Evolutionary conservation across 1,284 basidiomycete genomes (phyloP), one percentile per base, ranked within the genome.

Genomic region (Gymnopus androsaceus): DNA sequence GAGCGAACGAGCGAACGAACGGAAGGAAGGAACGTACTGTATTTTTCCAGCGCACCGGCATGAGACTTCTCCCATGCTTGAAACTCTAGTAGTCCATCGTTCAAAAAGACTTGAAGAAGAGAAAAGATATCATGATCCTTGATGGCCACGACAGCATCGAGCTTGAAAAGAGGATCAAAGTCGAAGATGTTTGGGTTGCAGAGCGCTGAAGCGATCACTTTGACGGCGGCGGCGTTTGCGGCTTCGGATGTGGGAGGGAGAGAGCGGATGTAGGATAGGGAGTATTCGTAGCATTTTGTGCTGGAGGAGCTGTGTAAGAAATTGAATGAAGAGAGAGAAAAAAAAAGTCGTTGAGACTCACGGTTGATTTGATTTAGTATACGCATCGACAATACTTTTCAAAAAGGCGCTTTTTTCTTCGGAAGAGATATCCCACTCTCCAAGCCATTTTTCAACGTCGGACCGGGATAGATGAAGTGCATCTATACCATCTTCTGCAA

Each of bases 111-210:
- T 58, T 85, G 83, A 27, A 93, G 76, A 23, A 94, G 80, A 23
- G 80, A 70, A 67, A 85, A 88, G 19, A 90, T 74, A 53, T 86
- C 82, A 65, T 87, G 82, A 51, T 84, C 81, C 66, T 87, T 86
- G 15, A 80, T 76, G n/a, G 83, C 80, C 49, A 89, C 75, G 36
- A 94, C 78, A 4, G 86, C 84, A 59, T 92, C 86, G 17, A 90
- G 75, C 59, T 85, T 87, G 75, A 92, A 84, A 23, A 96, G 72
- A n/a, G 86, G 72, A 64, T 94, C 89, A 64, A 95, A 89, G 69
- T 94, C 87, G 68, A 92, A 92, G 56, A 89, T 72, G 28, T 77
- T 75, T 4, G 89, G 85, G 34, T 89, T 77, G 37, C 88, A 81
- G 45, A 96, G 77, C 12, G 90, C 86, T 14, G 84, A 74, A 11